Evolutionary conservation across 2,329 filamentous ascomycete species (phyloP).

Genomic region (Domatiomyces globalis): DNA sequence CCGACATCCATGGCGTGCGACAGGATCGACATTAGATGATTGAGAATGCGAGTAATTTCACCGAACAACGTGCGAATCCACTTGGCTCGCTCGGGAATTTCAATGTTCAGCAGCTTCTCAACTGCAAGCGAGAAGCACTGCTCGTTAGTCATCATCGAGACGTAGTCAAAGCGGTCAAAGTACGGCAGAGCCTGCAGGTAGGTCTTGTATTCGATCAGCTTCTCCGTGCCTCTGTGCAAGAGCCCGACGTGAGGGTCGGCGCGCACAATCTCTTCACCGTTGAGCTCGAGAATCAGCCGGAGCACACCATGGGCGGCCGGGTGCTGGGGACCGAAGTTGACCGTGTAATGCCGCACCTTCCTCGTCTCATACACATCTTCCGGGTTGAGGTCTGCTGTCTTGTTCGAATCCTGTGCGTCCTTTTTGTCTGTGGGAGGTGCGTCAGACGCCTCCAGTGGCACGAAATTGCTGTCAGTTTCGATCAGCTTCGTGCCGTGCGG

Average conservation of each 20-base stretch:
- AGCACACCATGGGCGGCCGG: slow-evolving; percentile 96
- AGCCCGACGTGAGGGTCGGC: slow-evolving; percentile 94
- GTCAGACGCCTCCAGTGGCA: slow-evolving; percentile 20
- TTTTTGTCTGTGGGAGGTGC: slow-evolving; percentile 28
- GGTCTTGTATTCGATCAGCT: slow-evolving; percentile 99
- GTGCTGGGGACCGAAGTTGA: slow-evolving; percentile 99
- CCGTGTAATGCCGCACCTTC: slow-evolving; percentile 96
- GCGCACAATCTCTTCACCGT: slow-evolving; percentile 92
- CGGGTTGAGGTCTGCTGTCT: slow-evolving; percentile 29
- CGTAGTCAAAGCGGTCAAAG: slow-evolving; percentile 97
- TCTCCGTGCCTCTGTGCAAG: slow-evolving; percentile 93
- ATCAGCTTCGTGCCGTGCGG: slow-evolving; percentile 38
- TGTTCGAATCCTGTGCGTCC: slow-evolving; percentile 26
- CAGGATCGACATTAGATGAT: slow-evolving; percentile 95
- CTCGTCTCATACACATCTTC: slow-evolving; percentile 43
- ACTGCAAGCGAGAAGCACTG: slow-evolving; percentile 92
- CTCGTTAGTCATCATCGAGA: slow-evolving; percentile 99
- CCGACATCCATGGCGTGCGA: slow-evolving; percentile 99
- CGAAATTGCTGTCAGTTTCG: slow-evolving; percentile 44
- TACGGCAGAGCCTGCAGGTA: slow-evolving; percentile 97
- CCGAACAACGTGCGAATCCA: slow-evolving; percentile 93
- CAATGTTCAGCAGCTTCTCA: slow-evolving; percentile 94
- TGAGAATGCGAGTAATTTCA: slow-evolving; percentile 84
- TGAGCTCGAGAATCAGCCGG: slow-evolving; percentile 91
- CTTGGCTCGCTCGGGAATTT: slow-evolving; percentile 89